phyloP scores from a whole-genome alignment of 495 filamentous ascomycete species.

The Astrocystis sublimbata region DNA sequence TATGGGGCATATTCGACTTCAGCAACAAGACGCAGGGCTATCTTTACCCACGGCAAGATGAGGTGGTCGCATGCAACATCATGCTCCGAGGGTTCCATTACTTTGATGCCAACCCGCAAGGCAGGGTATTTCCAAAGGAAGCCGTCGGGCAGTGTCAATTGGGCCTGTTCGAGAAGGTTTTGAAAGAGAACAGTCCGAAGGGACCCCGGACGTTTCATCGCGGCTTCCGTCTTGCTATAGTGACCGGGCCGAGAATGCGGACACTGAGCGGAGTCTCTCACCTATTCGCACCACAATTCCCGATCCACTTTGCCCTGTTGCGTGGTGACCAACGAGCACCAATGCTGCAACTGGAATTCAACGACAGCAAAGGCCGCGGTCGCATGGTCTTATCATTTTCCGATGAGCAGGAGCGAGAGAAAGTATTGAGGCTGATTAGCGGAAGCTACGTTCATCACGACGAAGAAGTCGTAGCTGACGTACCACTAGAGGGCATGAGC shows the following conservation, averaged over 20 bases:
- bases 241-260: slow-evolving; percentile 74
- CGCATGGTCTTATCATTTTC: slow-evolving; percentile 75
- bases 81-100: slow-evolving; percentile 71
- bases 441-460: slow-evolving; percentile 61
- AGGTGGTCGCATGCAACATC: slow-evolving; percentile 64
- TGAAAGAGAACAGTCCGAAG: slow-evolving; percentile 62
- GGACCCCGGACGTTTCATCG: slow-evolving; percentile 68
- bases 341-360: slow-evolving; percentile 68
- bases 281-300: slow-evolving; percentile 56
- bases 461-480: slow-evolving; percentile 63
- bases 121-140: slow-evolving; percentile 70
- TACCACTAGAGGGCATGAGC: slow-evolving; percentile 60
- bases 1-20: slow-evolving; percentile 82
- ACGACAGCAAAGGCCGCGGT: slow-evolving; percentile 62
- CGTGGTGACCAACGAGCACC: slow-evolving; percentile 66
- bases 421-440: slow-evolving; percentile 66
- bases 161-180: slow-evolving; percentile 68
- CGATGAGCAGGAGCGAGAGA: slow-evolving; percentile 63
- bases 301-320: slow-evolving; percentile 71
- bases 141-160: slow-evolving; percentile 67
- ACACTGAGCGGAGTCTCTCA: slow-evolving; percentile 72
- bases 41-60: slow-evolving; percentile 64
- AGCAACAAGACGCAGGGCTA: slow-evolving; percentile 69
- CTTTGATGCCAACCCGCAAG: slow-evolving; percentile 64
- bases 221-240: slow-evolving; percentile 72